Percentiles rank a stretch among this genome's conserved stretches.
These are phyloP conservation scores for Naganishia vaughanmartiniae DNA, from an alignment of 768 basidiomycete genomes.

Conservation along the genomic window DNA sequence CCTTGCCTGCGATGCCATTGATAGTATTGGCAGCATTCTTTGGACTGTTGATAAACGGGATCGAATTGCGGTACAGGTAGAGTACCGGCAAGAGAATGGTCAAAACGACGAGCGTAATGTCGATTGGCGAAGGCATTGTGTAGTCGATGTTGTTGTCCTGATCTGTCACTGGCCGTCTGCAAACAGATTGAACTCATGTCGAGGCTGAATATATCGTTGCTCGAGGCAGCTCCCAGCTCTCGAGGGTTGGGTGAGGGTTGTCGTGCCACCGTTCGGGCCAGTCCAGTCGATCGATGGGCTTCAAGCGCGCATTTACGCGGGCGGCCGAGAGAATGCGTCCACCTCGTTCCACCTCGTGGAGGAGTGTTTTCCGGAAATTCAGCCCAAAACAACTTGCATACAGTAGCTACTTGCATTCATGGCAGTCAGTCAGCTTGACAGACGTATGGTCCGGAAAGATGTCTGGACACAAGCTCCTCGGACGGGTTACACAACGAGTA, in stretches of 20 bases:
- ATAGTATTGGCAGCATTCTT: constrained; percentile 27
- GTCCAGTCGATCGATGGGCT: background rate
- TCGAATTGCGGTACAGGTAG: constrained; percentile 43
- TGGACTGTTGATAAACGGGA: constrained; percentile 41
- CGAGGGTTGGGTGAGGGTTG: background rate
- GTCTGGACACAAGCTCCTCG: too few species aligned
- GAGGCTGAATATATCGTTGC: too few species aligned
- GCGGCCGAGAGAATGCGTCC: background rate
- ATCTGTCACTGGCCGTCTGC: background rate
- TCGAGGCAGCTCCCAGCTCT: too few species aligned
- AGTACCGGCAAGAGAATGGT: constrained; percentile 55
- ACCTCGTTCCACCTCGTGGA: background rate
- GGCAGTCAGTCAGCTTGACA: too few species aligned
- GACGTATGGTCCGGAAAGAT: too few species aligned
- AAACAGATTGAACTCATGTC: too few species aligned
- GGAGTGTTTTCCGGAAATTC: background rate
- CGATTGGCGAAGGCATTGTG: constrained; percentile 47
- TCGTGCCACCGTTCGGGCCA: background rate
- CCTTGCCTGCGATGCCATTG: constrained; percentile 15
- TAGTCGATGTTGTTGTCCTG: background rate
- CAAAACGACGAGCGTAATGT: constrained; percentile 51
- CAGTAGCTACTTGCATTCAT: too few species aligned
- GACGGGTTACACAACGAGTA: too few species aligned
- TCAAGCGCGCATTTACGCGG: background rate
- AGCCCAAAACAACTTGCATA: too few species aligned